Conservation (phyloP, 1,284 basidiomycete genomes). For the Wallemia mellicola region DNA sequence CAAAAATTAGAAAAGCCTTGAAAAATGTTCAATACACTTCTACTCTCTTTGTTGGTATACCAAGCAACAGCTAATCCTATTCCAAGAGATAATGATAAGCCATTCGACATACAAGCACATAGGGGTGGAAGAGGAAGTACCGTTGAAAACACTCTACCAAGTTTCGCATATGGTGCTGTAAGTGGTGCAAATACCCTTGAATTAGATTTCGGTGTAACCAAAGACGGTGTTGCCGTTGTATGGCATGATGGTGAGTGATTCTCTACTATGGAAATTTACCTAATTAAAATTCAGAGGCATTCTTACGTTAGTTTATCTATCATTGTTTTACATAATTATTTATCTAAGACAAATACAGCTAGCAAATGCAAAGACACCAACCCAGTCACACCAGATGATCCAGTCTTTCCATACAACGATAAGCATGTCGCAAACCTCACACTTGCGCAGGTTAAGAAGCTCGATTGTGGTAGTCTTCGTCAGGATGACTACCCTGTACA, state of each 20-base stretch:
- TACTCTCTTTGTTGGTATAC: no score
- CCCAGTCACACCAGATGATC: slow-evolving; percentile 1
- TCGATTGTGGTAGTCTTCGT: slow-evolving; percentile 5
- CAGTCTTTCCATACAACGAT: slow-evolving; percentile 5
- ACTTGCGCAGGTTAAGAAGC: slow-evolving; percentile 4
- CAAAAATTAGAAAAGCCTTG: no score
- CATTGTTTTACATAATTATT: no score
- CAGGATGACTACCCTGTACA: slow-evolving; percentile 5
- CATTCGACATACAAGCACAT: slow-evolving; percentile 8
- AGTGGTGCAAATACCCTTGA: background rate
- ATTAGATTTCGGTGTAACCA: background rate
- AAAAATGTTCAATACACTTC: no score
- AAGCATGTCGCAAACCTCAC: slow-evolving; percentile 8
- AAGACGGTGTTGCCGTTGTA: background rate
- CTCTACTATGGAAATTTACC: no score
- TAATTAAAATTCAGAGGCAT: no score
- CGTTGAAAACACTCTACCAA: background rate
- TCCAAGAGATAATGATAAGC: no score
- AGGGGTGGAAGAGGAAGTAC: slow-evolving; percentile 8
- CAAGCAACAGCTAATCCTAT: no score
- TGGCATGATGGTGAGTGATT: background rate
- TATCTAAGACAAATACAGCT: background rate
- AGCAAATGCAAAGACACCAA: slow-evolving; percentile 5
- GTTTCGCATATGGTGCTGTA: background rate
- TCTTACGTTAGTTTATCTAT: no score